Evolutionary conservation across 805 yeast species (phyloP).

Genomic region (Starmerella apis): DNA sequence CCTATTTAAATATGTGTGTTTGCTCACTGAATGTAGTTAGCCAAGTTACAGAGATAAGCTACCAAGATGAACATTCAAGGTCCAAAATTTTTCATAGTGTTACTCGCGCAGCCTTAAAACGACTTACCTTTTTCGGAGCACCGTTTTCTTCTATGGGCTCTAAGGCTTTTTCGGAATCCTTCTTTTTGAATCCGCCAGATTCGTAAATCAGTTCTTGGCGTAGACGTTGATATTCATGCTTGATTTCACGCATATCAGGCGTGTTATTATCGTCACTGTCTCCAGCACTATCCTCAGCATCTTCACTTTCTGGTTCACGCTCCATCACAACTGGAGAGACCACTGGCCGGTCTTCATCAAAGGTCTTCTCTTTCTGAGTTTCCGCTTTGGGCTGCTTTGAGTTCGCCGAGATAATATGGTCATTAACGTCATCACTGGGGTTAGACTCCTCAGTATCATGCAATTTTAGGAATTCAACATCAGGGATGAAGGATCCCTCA

Average conservation of each 20-base stretch:
- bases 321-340: slow-evolving; percentile 13
- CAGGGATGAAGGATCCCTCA: slow-evolving; percentile 24
- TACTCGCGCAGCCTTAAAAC: slow-evolving; percentile 51
- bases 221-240: slow-evolving; percentile 46
- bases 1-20: too few relatives aligned
- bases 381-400: background rate
- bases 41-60: too few relatives aligned
- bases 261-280: slow-evolving; percentile 8
- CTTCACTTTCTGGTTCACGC: slow-evolving; percentile 4
- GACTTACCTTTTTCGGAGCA: slow-evolving; percentile 48
- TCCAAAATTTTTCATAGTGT: background rate
- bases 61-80: too few relatives aligned
- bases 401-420: background rate
- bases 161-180: slow-evolving; percentile 43
- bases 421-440: background rate
- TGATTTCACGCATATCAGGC: slow-evolving; percentile 26
- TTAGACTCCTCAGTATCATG: slow-evolving; percentile 13
- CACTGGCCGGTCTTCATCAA: slow-evolving; percentile 6
- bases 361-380: background rate
- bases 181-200: slow-evolving; percentile 40
- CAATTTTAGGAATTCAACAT: slow-evolving; percentile 22
- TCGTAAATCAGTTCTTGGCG: slow-evolving; percentile 42
- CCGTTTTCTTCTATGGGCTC: slow-evolving; percentile 64
- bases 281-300: slow-evolving; percentile 6
- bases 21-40: too few relatives aligned